A percentile compares a stretch with the other conserved stretches of the same genome.
Evolutionary conservation across 2,329 filamentous ascomycete species (phyloP).

Genomic region (Cercospora sp.): DNA sequence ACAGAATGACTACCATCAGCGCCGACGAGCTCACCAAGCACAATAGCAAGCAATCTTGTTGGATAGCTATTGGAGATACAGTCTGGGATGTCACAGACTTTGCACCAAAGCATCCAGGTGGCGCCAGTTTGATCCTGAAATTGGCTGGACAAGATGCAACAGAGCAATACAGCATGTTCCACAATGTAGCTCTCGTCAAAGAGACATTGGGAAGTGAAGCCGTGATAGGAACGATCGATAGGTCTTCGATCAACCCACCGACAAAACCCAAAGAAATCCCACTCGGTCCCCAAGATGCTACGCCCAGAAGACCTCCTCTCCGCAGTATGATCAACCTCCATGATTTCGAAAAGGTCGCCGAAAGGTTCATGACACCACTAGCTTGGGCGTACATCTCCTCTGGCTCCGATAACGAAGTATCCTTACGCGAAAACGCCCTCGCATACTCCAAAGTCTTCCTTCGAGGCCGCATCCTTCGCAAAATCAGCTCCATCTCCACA

Average conservation of each 20-base stretch:
- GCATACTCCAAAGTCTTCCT: conserved; percentile 46
- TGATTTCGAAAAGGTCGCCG: conserved; percentile 46
- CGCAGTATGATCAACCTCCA: conserved; percentile 48
- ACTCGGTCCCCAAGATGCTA: background rate
- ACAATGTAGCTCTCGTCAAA: conserved; percentile 46
- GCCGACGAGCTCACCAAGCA: conserved; percentile 67
- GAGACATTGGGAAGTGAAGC: conserved; percentile 44
- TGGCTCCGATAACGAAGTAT: conserved; percentile 51
- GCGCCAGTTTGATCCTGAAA: conserved; percentile 50
- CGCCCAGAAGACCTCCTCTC: conserved; percentile 44
- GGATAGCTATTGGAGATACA: conserved; percentile 83
- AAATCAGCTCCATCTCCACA: conserved; percentile 40
- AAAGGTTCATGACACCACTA: conserved; percentile 37
- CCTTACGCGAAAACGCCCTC: conserved; percentile 42
- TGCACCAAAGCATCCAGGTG: conserved; percentile 83
- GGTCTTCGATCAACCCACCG: conserved; percentile 19
- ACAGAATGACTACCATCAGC: conserved; percentile 21
- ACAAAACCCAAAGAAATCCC: conserved; percentile 1
- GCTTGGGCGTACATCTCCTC: conserved; percentile 49
- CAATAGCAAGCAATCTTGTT: conserved; percentile 78
- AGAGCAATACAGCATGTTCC: conserved; percentile 53
- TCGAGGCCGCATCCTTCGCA: conserved; percentile 46
- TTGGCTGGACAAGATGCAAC: conserved; percentile 57
- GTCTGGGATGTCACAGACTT: conserved; percentile 93
- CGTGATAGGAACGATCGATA: conserved; percentile 35